Evolutionary conservation across 2,329 filamentous ascomycete genomes (phyloP).

Genomic region (Hortaea sp.): DNA sequence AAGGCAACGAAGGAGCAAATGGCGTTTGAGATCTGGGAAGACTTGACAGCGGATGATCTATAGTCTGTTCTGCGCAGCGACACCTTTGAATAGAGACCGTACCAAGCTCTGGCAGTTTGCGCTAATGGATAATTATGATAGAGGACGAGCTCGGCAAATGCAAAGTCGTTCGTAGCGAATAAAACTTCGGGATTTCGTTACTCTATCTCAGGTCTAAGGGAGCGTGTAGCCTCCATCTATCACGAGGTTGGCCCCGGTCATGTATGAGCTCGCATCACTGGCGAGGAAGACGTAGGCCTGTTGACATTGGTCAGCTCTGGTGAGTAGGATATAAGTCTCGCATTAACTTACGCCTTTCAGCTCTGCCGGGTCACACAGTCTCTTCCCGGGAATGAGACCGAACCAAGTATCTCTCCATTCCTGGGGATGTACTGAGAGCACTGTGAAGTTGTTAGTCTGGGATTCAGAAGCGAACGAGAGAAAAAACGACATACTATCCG

Average conservation of each 20-base stretch:
- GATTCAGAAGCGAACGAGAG: not conserved
- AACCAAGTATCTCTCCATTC: conserved; percentile 31
- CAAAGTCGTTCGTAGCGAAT: too few species aligned
- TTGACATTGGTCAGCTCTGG: not conserved
- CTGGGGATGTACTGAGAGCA: conserved; percentile 25
- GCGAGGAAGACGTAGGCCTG: conserved; percentile 40
- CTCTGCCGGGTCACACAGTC: conserved; percentile 30
- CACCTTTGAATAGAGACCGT: too few species aligned
- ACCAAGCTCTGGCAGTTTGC: too few species aligned
- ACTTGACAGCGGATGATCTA: conserved; percentile 15
- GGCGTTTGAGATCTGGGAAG: conserved; percentile 20
- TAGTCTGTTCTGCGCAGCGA: too few species aligned
- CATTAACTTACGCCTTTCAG: conserved; percentile 22
- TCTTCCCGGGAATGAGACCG: conserved; percentile 29
- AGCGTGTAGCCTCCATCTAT: conserved; percentile 42
- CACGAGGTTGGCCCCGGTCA: conserved; percentile 38
- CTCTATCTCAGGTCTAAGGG: conserved; percentile 29
- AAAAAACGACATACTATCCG: conserved; percentile 19
- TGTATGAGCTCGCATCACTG: conserved; percentile 40
- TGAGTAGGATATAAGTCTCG: not conserved
- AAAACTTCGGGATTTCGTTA: not conserved
- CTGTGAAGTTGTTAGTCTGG: not conserved
- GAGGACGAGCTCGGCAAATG: too few species aligned
- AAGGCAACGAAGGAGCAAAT: conserved; percentile 15
- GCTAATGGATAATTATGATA: not conserved